Evolutionary conservation across 306 rosid genomes (phyloP).

Genomic region (Quercus gilva): DNA sequence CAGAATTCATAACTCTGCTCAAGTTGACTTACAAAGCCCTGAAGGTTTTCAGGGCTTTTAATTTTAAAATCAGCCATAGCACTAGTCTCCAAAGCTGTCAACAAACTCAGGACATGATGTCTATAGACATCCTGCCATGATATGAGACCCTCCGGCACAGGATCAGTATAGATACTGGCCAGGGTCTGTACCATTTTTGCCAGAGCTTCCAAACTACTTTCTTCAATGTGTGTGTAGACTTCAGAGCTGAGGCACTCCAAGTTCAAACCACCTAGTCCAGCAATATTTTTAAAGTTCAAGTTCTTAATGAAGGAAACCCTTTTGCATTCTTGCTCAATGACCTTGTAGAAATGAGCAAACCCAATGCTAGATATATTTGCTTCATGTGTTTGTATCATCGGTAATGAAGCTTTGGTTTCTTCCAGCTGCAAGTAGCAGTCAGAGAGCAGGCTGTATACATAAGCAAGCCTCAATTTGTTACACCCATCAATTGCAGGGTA

Average conservation of each 20-base stretch:
- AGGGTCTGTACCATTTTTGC: conserved; percentile 79
- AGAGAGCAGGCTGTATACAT: conserved; percentile 64
- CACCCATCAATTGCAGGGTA: conserved; percentile 83
- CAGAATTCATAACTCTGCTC: conserved; percentile 71
- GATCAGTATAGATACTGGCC: conserved; percentile 39
- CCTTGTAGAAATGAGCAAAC: conserved; percentile 59
- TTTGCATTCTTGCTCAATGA: conserved; percentile 74
- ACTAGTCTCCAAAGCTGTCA: conserved; percentile 56
- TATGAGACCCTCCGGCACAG: conserved; percentile 69
- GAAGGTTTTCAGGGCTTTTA: conserved; percentile 71
- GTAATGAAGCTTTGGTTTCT: conserved; percentile 43
- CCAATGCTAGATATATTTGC: conserved; percentile 42
- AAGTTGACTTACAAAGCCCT: conserved; percentile 65
- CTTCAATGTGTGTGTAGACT: conserved; percentile 61
- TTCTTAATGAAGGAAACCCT: conserved; percentile 53
- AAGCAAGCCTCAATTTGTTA: conserved; percentile 83
- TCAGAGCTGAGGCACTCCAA: conserved; percentile 64
- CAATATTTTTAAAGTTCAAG: conserved; percentile 90
- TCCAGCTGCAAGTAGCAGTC: conserved; percentile 82
- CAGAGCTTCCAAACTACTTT: conserved; percentile 69
- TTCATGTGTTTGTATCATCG: conserved; percentile 45
- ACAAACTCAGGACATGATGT: conserved; percentile 52
- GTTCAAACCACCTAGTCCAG: conserved; percentile 77
- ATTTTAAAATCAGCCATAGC: conserved; percentile 42
- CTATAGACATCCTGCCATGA: conserved; percentile 84